Evolutionary conservation across 2,329 filamentous ascomycete species (phyloP).

Genomic region (Atkinsonella texensis): DNA sequence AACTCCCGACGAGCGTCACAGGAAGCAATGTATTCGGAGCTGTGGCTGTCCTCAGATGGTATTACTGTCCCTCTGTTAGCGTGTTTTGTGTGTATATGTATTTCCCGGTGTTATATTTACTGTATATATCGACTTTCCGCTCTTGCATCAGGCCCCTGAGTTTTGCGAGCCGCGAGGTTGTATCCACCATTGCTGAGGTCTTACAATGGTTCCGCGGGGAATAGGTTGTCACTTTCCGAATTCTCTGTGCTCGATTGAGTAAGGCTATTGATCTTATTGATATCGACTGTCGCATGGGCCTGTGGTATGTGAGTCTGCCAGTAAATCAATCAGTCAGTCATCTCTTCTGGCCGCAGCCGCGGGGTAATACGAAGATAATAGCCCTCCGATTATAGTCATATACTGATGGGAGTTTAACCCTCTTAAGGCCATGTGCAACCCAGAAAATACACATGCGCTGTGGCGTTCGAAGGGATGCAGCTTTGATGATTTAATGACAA

Average conservation of each 20-base stretch:
- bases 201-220: neutral
- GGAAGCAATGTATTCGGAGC: conserved; percentile 95
- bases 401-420: too few species aligned
- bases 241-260: neutral
- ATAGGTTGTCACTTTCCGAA: neutral
- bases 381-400: too few species aligned
- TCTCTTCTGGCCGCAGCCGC: neutral
- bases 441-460: too few species aligned
- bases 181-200: conserved; percentile 35
- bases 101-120: conserved; percentile 36
- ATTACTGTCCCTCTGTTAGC: conserved; percentile 50
- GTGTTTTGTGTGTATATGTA: neutral
- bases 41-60: conserved; percentile 93
- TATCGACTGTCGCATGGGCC: neutral
- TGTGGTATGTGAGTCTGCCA: neutral
- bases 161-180: conserved; percentile 59
- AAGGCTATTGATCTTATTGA: neutral
- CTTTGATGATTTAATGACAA: neutral
- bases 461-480: neutral
- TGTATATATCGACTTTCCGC: conserved; percentile 80
- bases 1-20: conserved; percentile 85
- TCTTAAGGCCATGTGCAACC: too few species aligned
- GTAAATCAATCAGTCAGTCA: neutral
- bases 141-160: conserved; percentile 81
- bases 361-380: too few species aligned